phyloP scores from a whole-genome alignment of 2,329 filamentous ascomycete genomes.

The Chrysosphaeria jannelii region DNA sequence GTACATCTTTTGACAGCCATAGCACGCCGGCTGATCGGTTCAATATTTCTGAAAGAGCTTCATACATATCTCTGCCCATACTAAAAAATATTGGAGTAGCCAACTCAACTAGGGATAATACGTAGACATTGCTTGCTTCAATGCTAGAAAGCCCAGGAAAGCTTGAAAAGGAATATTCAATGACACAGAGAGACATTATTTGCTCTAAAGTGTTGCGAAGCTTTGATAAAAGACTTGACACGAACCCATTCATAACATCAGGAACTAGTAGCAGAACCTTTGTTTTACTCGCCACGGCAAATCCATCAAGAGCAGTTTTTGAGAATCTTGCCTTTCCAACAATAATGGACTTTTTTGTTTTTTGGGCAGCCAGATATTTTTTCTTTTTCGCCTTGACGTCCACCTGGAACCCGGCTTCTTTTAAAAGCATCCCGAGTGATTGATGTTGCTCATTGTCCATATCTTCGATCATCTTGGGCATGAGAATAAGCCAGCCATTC shows the following conservation, averaged over 20 bases:
- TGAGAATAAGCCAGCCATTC: conserved; percentile 2
- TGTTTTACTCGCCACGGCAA: no score
- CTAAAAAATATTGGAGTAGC: conserved; percentile 9
- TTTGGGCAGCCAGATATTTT: conserved; percentile 2
- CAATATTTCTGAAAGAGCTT: conserved; percentile 12
- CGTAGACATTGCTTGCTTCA: no score
- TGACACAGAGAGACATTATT: no score
- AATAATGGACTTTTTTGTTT: background rate
- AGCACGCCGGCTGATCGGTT: conserved; percentile 11
- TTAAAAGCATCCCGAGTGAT: background rate
- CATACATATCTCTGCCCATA: conserved; percentile 12
- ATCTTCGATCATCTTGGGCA: background rate
- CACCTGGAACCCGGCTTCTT: conserved; percentile 1
- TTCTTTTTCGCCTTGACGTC: background rate
- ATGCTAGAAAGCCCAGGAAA: no score
- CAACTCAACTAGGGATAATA: conserved; percentile 17
- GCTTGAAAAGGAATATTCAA: no score
- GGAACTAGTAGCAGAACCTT: no score
- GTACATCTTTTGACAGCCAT: conserved; percentile 17
- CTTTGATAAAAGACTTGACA: no score
- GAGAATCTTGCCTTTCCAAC: no score
- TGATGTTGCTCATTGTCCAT: background rate
- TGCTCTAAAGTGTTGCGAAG: no score
- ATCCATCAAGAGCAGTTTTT: no score
- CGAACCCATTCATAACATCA: no score